Conservation (phyloP, 306 rosid species). For the Pueraria montana region DNA sequence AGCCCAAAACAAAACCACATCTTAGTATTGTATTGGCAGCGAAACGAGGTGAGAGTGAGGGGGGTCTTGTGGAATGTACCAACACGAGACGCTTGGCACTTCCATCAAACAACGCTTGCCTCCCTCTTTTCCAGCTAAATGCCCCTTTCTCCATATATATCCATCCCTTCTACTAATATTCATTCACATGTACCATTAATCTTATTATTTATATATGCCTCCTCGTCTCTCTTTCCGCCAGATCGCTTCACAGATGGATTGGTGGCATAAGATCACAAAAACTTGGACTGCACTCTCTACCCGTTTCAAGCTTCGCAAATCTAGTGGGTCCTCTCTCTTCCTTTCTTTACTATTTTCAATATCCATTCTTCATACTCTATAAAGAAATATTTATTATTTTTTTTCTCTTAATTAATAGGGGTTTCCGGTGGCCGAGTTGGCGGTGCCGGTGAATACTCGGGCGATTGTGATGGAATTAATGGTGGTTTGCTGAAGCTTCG, state of each 20-base stretch:
- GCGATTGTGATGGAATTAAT: background rate
- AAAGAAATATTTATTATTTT: too few relatives aligned
- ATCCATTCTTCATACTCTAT: background rate
- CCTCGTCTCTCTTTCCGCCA: background rate
- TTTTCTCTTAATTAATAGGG: background rate
- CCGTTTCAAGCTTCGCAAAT: slow-evolving; percentile 57
- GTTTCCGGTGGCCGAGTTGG: background rate
- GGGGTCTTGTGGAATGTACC: slow-evolving; percentile 45
- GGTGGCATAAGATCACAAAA: slow-evolving; percentile 59
- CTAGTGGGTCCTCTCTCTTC: slow-evolving; percentile 44
- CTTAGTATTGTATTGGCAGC: slow-evolving; percentile 4
- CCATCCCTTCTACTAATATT: background rate
- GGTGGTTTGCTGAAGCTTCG: slow-evolving; percentile 64
- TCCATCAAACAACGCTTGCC: slow-evolving; percentile 53
- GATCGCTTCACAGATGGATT: slow-evolving; percentile 54
- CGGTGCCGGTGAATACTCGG: background rate
- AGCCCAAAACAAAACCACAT: background rate
- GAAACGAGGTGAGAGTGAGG: background rate
- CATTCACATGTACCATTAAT: background rate
- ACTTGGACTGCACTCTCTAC: slow-evolving; percentile 52
- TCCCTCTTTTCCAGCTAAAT: background rate
- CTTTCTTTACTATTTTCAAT: background rate
- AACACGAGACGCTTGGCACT: slow-evolving; percentile 63
- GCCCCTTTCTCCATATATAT: background rate
- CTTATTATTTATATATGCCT: background rate